Base-by-base conservation (phyloP, 208 protist species). In the Trypanosoma platydactyli region DNA sequence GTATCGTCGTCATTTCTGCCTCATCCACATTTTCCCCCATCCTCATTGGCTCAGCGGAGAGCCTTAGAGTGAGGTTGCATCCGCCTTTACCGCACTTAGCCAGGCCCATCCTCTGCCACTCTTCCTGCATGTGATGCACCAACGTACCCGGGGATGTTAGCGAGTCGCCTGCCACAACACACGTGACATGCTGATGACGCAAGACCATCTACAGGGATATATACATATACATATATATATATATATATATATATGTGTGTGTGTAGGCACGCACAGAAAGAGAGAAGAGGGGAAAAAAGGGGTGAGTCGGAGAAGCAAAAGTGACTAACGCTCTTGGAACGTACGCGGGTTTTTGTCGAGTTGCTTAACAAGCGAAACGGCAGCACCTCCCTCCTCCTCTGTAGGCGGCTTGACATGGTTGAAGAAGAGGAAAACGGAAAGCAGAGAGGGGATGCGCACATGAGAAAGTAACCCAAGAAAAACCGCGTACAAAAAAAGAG, bases 161-260 rank as follows among this genome's bases (percentile, higher is more conserved):
- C 15, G 62, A 6, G 40, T 67, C 62, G n/a, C 62, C 62, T 4
- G 13, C 49, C 1, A 67, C 12, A 1, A 50, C 40, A 58, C 30
- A 57, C 4, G 12, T 42, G 9, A 67, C 27, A 20, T 46, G 62
- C 44, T 12, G 16, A 24, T 48, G 29, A 45, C 40, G 25, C 12
- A 0, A 16, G n/a, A 0, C 12, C 46, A 65, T 65, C 33, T 35
- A 54, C 44, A 35, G 16, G 29, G 13, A 33, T 1, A 63, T 15
- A 50, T 5, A 63, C 27, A 63, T 22, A n/a, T n/a, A n/a, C n/a
- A n/a, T n/a, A n/a, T n/a, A n/a, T n/a, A n/a, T n/a, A n/a, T n/a
- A n/a, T n/a, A n/a, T n/a, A n/a, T n/a, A n/a, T n/a, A n/a, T n/a
- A n/a, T n/a, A n/a, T n/a, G n/a, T n/a, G n/a, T n/a, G n/a, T n/a